These are phyloP conservation scores for Colletotrichum sp. DNA, from an alignment of 2,329 filamentous ascomycete genomes.

Conservation along the genomic window DNA sequence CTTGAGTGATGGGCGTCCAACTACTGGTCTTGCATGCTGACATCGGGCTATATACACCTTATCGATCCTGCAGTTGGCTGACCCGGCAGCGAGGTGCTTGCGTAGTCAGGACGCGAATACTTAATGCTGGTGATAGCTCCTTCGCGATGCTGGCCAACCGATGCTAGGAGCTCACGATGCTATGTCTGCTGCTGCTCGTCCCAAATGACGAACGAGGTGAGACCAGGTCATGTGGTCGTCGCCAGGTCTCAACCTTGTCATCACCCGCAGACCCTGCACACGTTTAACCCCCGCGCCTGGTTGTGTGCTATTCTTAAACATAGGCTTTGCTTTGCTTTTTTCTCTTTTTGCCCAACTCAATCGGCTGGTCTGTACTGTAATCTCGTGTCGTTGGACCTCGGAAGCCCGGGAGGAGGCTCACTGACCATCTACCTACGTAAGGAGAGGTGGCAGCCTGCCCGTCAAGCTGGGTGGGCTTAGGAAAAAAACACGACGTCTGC, in stretches of 20 bases:
- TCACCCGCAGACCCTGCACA: background rate
- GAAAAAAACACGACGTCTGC: background rate
- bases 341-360: background rate
- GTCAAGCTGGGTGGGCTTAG: background rate
- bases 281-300: background rate
- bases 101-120: background rate
- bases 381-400: background rate
- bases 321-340: background rate
- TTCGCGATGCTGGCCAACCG: background rate
- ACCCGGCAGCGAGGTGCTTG: background rate
- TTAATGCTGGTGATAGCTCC: background rate
- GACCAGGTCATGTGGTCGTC: background rate
- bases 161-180: background rate
- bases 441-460: background rate
- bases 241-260: background rate
- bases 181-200: background rate
- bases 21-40: background rate
- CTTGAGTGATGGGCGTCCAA: background rate
- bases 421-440: background rate
- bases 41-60: background rate
- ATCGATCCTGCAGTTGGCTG: background rate
- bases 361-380: background rate
- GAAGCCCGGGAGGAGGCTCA: background rate
- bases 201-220: conserved; percentile 2
- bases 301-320: background rate